Percentiles rank a stretch among this genome's conserved stretches.
These are phyloP conservation scores for Coemansia sp. DNA, from an alignment of 192 early-diverging fungal genomes.

Conservation along the genomic window DNA sequence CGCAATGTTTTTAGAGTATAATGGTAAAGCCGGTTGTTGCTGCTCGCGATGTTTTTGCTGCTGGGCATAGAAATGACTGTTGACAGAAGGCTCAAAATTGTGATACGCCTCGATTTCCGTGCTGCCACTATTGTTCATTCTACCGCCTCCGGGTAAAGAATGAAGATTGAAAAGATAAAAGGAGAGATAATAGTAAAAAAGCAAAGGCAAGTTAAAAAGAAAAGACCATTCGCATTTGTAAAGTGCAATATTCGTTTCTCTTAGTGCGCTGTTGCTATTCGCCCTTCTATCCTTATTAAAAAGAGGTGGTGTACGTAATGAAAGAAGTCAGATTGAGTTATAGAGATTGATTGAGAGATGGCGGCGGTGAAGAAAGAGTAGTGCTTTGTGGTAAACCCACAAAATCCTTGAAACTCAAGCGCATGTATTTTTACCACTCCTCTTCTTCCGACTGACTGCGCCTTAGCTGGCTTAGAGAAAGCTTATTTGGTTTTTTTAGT, in stretches of 20 bases:
- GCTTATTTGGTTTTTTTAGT: too few relatives aligned
- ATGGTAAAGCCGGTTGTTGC: constrained; percentile 22
- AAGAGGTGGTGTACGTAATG: neutral
- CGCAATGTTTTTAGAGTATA: neutral
- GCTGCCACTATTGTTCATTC: constrained; percentile 19
- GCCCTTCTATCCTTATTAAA: neutral
- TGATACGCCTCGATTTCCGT: constrained; percentile 1
- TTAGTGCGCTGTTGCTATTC: neutral
- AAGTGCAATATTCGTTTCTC: neutral
- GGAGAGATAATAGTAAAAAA: neutral
- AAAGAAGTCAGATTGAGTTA: neutral
- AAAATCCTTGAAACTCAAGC: too few relatives aligned
- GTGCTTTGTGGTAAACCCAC: too few relatives aligned
- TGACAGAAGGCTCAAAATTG: neutral
- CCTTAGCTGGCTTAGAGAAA: too few relatives aligned
- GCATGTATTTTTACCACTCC: too few relatives aligned
- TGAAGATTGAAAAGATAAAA: neutral
- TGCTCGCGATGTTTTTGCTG: constrained; percentile 32
- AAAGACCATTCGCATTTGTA: neutral
- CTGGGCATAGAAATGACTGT: constrained; percentile 24
- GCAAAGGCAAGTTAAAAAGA: neutral
- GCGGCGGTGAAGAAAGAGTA: too few relatives aligned
- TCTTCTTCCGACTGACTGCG: too few relatives aligned
- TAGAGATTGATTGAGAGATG: too few relatives aligned
- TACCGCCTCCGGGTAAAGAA: constrained; percentile 22